Percentiles rank a stretch among this genome's conserved stretches.
These are phyloP conservation scores for Cyclotella baltica DNA, from an alignment of 108 stramenopile genomes.

Conservation along the genomic window DNA sequence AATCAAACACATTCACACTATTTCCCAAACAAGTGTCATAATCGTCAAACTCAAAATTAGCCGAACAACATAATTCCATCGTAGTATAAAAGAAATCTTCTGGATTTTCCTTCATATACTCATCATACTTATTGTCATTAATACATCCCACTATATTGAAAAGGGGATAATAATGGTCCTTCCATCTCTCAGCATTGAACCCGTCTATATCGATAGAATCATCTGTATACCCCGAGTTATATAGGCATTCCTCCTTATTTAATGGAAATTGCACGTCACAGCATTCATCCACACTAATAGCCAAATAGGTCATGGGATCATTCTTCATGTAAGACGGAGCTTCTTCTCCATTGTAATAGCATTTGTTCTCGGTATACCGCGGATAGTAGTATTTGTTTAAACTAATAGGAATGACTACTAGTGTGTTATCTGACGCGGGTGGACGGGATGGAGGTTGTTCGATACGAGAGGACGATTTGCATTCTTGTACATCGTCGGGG, in stretches of 20 bases:
- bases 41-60: background rate
- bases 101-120: conserved; percentile 23
- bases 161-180: conserved; percentile 8
- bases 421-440: conserved; percentile 4
- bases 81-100: conserved; percentile 6
- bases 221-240: background rate
- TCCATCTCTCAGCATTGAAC: conserved; percentile 1
- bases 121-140: background rate
- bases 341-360: conserved; percentile 2
- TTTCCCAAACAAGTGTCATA: conserved; percentile 5
- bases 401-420: background rate
- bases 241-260: background rate
- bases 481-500: background rate
- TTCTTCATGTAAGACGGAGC: conserved; percentile 14
- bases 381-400: conserved; percentile 18
- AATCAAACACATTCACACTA: background rate
- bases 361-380: conserved; percentile 4
- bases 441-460: conserved; percentile 27
- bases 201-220: background rate
- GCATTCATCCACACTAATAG: conserved; percentile 11
- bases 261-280: conserved; percentile 19
- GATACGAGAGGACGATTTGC: background rate
- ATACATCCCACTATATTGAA: conserved; percentile 10
- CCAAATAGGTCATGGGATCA: conserved; percentile 25
- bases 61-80: conserved; percentile 13